Evolutionary conservation across 2,329 filamentous ascomycete species (phyloP), one percentile per base, ranked within the genome.

Genomic region (Gaeumannomyces sp.): DNA sequence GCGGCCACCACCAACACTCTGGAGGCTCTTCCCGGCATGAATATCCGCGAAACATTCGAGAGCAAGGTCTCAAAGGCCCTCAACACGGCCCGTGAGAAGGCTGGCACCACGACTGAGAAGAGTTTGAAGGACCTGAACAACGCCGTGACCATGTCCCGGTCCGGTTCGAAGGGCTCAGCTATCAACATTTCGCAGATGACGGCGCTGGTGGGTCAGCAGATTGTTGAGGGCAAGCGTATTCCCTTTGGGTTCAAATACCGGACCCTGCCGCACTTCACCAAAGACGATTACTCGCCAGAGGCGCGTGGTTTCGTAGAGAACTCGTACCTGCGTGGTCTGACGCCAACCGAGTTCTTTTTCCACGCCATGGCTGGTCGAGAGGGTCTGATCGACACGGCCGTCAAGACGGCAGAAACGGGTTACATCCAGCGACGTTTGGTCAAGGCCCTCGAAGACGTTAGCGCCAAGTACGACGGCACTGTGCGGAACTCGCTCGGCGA

Each of bases 131-230:
- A 97, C 77, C 83, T 91, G 72, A 99, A 99, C 83, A 97, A 98
- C 73, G 94, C 94, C 62, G 92, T 96, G 64, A 92, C 93, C 73
- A 99, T 98, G 91, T 93, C 96, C 67, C 88, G 89, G 64, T 97
- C 95, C 66, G 95, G 95, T 73, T 99, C 96, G 70, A 99, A 99
- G 82, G 95, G 95, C 76, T 98, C 95, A 2, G 94, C 92, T 16
- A 98, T 99, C 83, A 99, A 99, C 76, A 98, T 99, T 72, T 97
- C 96, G 22, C 95, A 99, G 78, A 99, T 99, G 95, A 96, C 93
- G 68, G 95, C 95, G 31, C 86, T 98, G 69, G 96, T 99, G 66
- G 95, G 96, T 69, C 95, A 99, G 76, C 96, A 99, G 76, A 96
- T 96, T 69, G 93, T 99, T 11, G 95, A 99, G 80, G 96, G 95